phyloP scores from a whole-genome alignment of 2,329 filamentous ascomycete genomes.

The Sclerotiophoma versabilis region DNA sequence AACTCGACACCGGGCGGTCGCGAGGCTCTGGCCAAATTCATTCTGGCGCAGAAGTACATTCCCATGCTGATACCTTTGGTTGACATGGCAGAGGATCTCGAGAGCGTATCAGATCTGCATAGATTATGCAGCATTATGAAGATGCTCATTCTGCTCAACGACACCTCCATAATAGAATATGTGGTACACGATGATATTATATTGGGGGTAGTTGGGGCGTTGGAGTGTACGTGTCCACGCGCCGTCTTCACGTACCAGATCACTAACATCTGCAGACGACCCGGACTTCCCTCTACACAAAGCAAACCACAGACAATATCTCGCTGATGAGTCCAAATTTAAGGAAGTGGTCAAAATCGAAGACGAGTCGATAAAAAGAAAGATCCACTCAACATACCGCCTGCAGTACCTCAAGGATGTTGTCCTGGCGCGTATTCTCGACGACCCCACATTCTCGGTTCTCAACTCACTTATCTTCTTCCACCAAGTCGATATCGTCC shows the following conservation, averaged over 20 bases:
- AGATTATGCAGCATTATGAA: slow-evolving; percentile 98
- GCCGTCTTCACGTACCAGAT: not conserved
- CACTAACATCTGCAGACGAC: slow-evolving; percentile 65
- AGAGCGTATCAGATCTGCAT: slow-evolving; percentile 86
- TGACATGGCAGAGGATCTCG: slow-evolving; percentile 86
- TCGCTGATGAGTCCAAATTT: slow-evolving; percentile 86
- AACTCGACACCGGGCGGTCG: slow-evolving; percentile 77
- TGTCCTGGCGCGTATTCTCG: slow-evolving; percentile 92
- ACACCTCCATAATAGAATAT: slow-evolving; percentile 92
- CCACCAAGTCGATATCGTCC: slow-evolving; percentile 97
- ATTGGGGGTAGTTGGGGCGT: slow-evolving; percentile 88
- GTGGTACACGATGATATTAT: slow-evolving; percentile 90
- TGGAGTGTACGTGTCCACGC: slow-evolving; percentile 71
- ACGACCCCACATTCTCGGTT: slow-evolving; percentile 97
- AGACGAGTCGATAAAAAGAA: slow-evolving; percentile 78
- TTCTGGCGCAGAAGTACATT: slow-evolving; percentile 87
- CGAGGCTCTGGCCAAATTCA: slow-evolving; percentile 85
- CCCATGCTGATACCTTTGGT: slow-evolving; percentile 85
- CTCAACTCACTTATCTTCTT: slow-evolving; percentile 98
- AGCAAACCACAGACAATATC: slow-evolving; percentile 93
- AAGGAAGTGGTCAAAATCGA: slow-evolving; percentile 96
- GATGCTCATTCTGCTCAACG: slow-evolving; percentile 90
- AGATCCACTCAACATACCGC: slow-evolving; percentile 96
- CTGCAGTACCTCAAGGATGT: slow-evolving; percentile 98
- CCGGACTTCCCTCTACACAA: slow-evolving; percentile 98